A percentile compares a stretch with the other conserved stretches of the same genome.
These are phyloP conservation scores for Gyromitra esculenta DNA, from an alignment of 2,329 filamentous ascomycete genomes.

Conservation along the genomic window DNA sequence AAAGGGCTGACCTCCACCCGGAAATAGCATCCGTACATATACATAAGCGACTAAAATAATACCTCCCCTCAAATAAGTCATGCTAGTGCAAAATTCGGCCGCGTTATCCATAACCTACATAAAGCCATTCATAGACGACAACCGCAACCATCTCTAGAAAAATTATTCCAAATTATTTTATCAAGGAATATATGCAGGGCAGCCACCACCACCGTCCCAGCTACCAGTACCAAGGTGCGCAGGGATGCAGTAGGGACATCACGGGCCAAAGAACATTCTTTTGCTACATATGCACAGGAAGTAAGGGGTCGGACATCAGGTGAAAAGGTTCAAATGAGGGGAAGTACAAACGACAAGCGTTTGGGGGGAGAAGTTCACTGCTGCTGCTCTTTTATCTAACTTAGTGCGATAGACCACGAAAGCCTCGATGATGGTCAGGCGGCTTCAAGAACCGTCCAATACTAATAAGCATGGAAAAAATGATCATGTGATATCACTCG, in stretches of 20 bases:
- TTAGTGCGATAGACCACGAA: conserved; percentile 4
- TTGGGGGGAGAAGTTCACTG: conserved; percentile 15
- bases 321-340: conserved; percentile 1
- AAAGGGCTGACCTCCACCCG: too few relatives aligned
- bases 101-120: not conserved
- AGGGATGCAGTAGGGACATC: conserved; percentile 32
- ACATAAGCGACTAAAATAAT: too few relatives aligned
- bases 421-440: not conserved
- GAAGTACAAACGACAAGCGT: conserved; percentile 33
- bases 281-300: conserved; percentile 40
- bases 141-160: not conserved
- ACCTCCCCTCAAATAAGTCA: too few relatives aligned
- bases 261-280: conserved; percentile 21
- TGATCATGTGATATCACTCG: conserved; percentile 49
- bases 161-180: conserved; percentile 30
- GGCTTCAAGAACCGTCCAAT: not conserved
- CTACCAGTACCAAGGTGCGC: conserved; percentile 26
- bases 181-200: conserved; percentile 44
- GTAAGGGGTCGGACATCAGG: conserved; percentile 39
- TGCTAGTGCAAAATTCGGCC: too few relatives aligned
- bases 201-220: conserved; percentile 28
- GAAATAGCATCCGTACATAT: not conserved
- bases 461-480: not conserved
- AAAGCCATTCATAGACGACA: not conserved
- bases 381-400: conserved; percentile 28